Percentiles rank a stretch among this genome's conserved stretches.
phyloP scores from a whole-genome alignment of 208 protist genomes.

The Tritrichomonas musculus region DNA sequence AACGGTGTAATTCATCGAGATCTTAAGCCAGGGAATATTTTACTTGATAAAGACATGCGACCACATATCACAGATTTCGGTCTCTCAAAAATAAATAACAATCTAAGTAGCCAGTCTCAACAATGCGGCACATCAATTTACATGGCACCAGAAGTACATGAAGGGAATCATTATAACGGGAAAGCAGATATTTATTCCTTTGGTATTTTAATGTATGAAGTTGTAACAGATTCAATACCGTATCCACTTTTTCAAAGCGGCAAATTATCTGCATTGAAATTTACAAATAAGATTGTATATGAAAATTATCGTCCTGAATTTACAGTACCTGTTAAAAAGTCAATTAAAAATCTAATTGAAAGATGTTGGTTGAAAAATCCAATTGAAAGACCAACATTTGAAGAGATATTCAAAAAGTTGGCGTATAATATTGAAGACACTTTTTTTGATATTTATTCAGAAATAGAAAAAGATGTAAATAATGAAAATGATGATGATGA shows the following conservation, averaged over 20 bases:
- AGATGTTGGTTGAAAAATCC: neutral
- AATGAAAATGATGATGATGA: too few relatives aligned
- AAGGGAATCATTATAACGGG: neutral
- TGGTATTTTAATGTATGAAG: too few relatives aligned
- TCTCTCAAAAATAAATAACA: neutral
- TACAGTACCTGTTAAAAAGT: too few relatives aligned
- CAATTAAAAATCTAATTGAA: too few relatives aligned
- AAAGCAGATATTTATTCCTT: neutral
- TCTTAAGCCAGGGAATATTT: neutral
- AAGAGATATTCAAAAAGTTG: neutral
- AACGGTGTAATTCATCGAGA: neutral
- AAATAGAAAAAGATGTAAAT: too few relatives aligned
- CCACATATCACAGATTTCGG: slow-evolving; percentile 13
- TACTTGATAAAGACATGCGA: neutral
- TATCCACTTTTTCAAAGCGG: too few relatives aligned
- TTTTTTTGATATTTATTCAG: too few relatives aligned
- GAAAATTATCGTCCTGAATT: too few relatives aligned
- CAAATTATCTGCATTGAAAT: neutral
- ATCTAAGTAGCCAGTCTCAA: neutral
- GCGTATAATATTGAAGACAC: too few relatives aligned
- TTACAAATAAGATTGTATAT: neutral
- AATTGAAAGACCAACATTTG: neutral
- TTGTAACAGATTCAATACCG: too few relatives aligned
- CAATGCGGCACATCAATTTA: neutral
- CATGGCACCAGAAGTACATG: neutral